Evolutionary conservation across 441 rosid species (phyloP), one percentile per base, ranked within the genome.

Genomic region (Populus hybrid): DNA sequence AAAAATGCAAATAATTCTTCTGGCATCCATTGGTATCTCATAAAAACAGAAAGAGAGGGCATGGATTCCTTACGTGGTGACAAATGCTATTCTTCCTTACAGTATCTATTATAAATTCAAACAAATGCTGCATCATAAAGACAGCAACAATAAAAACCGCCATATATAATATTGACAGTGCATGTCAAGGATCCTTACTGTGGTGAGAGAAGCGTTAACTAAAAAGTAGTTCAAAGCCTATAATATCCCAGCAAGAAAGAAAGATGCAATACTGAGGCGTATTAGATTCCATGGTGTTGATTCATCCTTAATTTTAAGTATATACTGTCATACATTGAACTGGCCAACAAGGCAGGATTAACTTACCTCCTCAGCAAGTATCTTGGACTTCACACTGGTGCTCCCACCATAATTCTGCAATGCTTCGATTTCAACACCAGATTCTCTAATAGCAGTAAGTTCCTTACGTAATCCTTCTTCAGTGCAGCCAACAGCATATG

Each of bases 401-500:
- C 86, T 89, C 80, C 95, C 92, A 12, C 90, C 84, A 73, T 79
- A 88, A 70, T 83, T 87, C 88, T 90, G 88, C 85, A 85, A 81
- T 23, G 77, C 82, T 76, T 91, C 92, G 30, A 93, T 88, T 86
- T 88, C 88, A 14, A 87, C 61, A 7, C 95, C 97, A 0, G 91
- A 87, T 79, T 95, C 92, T 81, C 83, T 88, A 84, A 95, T 80
- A 72, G 89, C 97, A 63, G 57, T 73, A 69, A 93, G 95, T 83
- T 95, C 97, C 77, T 87, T 87, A 77, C 91, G 84, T 59, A 95
- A 83, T 70, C 95, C 97, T 82, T 93, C 90, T 46, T 90, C 93
- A 0, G 95, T 89, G 83, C 97, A 95, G 30, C 99, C 99, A 11
- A 95, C 84, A 3, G 97, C 91, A n/a, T 95, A 95, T 35, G 99